phyloP scores from a whole-genome alignment of 2,329 filamentous ascomycete species.

The Xylaria sp. region DNA sequence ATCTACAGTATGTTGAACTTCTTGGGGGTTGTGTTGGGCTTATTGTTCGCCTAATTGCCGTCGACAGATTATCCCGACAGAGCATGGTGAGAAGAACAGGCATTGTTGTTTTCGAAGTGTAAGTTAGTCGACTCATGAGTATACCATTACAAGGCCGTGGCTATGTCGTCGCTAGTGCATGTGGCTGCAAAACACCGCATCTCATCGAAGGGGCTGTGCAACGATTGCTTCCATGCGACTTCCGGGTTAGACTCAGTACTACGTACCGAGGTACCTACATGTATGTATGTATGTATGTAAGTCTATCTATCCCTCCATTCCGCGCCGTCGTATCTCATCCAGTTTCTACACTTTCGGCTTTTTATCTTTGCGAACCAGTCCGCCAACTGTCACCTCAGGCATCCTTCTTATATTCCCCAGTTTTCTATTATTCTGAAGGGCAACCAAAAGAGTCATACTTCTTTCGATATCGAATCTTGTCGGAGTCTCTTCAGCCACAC shows the following conservation, averaged over 20 bases:
- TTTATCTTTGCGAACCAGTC: conserved; percentile 14
- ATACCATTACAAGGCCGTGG: conserved; percentile 18
- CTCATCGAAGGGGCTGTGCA: conserved; percentile 22
- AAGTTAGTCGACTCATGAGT: conserved; percentile 1
- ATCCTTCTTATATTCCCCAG: background rate
- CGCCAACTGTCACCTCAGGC: background rate
- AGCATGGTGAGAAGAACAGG: background rate
- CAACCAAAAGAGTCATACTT: conserved; percentile 17
- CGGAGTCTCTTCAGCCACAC: conserved; percentile 14
- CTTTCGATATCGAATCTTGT: background rate
- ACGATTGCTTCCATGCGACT: background rate
- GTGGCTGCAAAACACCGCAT: conserved; percentile 3
- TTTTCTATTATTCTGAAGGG: background rate
- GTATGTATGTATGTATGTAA: too few species aligned
- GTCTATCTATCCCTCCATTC: background rate
- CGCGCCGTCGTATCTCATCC: background rate
- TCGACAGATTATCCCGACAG: background rate
- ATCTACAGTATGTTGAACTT: background rate
- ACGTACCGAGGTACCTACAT: background rate
- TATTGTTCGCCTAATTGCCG: background rate
- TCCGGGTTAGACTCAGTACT: background rate
- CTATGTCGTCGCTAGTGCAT: conserved; percentile 7
- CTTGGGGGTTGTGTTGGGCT: background rate
- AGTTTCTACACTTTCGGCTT: conserved; percentile 30
- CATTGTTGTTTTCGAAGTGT: conserved; percentile 4